Evolutionary conservation across 2,329 filamentous ascomycete genomes (phyloP), one percentile per base, ranked within the genome.

Genomic region (Atkinsonella hypoxylon): DNA sequence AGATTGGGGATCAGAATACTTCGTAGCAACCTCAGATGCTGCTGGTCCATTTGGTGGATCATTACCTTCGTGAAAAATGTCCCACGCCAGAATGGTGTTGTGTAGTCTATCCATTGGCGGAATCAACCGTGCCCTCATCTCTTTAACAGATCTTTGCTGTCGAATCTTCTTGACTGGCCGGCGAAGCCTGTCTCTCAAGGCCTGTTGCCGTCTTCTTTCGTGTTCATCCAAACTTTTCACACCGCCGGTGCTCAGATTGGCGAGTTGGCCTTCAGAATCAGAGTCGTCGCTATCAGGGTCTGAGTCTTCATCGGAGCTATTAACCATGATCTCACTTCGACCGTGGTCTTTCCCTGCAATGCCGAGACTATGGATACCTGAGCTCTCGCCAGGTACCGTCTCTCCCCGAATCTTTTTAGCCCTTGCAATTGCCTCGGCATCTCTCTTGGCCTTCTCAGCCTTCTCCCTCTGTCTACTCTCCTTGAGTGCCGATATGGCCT

Each of bases 41-140:
- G 81, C 76, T 45, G 83, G 82, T 15, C 81, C 81, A 48, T 80
- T 83, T 0, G 93, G 90, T 6, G 93, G 93, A 53, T 90, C 86
- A 60, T 90, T 88, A 30, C 89, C 89, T 44, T 82, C 73, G 61
- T 95, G 87, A 66, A 96, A 98, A 57, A 94, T 95, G 57, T 98
- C 87, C 93, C 93, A 98, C 51, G 85, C 79, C 3, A 98, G 78
- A 47, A 98, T 89, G 17, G 84, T 84, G 59, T 86, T 83, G 64
- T 97, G 93, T 31, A 98, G 70, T 15, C 81, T 76, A 38, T 89
- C 85, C 69, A 98, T 85, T 57, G 94, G 88, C 8, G 94, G 93
- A 32, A 90, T 86, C 53, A 98, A 75, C 55, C 93, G 85, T 56
- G 93, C 91, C 58, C 91, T 85, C 81, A 96, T 91, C 67, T 98